Evolutionary conservation across 2,329 filamentous ascomycete genomes (phyloP), one percentile per base, ranked within the genome.

Genomic region (Torrubiella hemipterigena): DNA sequence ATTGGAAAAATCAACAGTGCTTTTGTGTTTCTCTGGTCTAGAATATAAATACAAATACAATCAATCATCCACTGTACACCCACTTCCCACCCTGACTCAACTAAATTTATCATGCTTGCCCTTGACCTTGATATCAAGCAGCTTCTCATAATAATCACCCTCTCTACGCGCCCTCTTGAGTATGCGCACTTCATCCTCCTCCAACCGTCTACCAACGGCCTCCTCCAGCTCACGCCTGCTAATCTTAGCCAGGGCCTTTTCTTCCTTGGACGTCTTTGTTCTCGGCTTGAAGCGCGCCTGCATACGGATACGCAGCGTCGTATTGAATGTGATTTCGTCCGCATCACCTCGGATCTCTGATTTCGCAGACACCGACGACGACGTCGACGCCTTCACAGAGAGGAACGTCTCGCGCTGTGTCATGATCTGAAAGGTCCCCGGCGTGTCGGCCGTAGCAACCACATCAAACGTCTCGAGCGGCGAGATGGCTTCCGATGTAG

Each of bases 221-320:
- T 76, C 77, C 58, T 95, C 87, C 28, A 95, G 61, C 57, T 95
- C 85, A 47, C 79, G 79, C 38, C 82, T 69, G 47, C 78, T 89
- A 35, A 98, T 83, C 62, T 89, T 93, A 45, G 89, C 78, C 43
- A 71, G 69, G 0, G 82, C 81, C 61, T 81, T 91, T 41, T 84
- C 81, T 50, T 87, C 85, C 58, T 87, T 93, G 1, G 68, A 73
- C 8, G 79, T 79, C 55, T 80, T 82, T 27, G 91, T 56, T 39
- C 72, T 71, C 7, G 89, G 87, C 64, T 95, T 95, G 63, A 93
- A 96, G 30, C 83, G 69, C 15, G 89, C 85, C 60, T 96, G 89
- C 87, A 96, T 95, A 32, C 87, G 80, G 45, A 96, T 73, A 30
- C 84, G 70, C 37, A 93, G 52, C 6, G 77, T 80, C 8, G 83